Percentiles rank a stretch among this genome's conserved stretches.
phyloP scores from a whole-genome alignment of 1,139 yeast species.

The Taphrina deformans region DNA sequence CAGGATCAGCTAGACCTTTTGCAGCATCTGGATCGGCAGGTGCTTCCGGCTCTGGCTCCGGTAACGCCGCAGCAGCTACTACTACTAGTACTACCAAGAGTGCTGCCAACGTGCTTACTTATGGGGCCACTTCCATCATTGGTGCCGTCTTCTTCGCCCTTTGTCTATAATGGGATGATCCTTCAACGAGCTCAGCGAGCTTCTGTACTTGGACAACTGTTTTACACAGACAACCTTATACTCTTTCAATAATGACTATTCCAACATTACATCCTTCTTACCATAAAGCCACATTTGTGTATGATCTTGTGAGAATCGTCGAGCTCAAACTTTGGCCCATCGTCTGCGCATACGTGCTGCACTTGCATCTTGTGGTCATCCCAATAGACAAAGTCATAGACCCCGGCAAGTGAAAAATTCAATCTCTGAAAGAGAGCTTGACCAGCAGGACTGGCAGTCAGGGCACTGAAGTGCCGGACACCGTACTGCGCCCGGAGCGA shows the following conservation, averaged over 20 bases:
- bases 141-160: neutral
- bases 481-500: neutral
- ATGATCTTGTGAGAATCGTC: neutral
- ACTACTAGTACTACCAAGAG: neutral
- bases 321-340: neutral
- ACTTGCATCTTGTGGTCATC: neutral
- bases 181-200: neutral
- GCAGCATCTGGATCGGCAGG: slow-evolving; percentile 1
- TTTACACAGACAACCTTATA: too few relatives aligned
- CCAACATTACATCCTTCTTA: neutral
- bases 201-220: neutral
- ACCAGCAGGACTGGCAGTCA: slow-evolving; percentile 6
- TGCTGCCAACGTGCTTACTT: neutral
- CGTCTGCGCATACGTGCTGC: neutral
- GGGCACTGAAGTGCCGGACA: neutral
- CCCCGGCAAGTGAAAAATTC: neutral
- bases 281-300: neutral
- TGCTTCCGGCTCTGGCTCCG: slow-evolving; percentile 2
- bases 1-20: neutral
- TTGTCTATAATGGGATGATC: neutral
- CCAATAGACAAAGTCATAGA: neutral
- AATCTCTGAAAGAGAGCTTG: neutral
- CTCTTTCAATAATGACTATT: neutral
- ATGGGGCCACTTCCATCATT: neutral
- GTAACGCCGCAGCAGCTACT: neutral